phyloP scores from a whole-genome alignment of 148 eudicot species.

The Cornus kousa region DNA sequence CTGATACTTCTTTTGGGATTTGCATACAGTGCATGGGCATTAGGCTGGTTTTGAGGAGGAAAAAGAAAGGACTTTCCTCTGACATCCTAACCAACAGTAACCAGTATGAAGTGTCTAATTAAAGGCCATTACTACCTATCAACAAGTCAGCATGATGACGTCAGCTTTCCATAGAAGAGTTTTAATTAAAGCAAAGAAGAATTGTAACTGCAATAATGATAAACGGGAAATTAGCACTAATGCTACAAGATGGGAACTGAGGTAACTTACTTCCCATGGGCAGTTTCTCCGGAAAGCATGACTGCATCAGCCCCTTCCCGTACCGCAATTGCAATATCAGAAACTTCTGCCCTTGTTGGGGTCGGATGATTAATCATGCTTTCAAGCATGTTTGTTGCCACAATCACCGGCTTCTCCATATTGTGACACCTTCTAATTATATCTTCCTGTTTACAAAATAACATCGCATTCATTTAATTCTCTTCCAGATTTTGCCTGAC shows the following conservation, averaged over 20 bases:
- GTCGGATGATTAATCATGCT: constrained; percentile 97
- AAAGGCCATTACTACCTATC: background rate
- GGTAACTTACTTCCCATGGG: constrained; percentile 91
- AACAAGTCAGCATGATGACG: background rate
- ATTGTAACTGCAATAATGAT: background rate
- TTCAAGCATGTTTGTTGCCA: constrained; percentile 98
- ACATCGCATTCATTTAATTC: constrained; percentile 2
- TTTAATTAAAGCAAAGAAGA: background rate
- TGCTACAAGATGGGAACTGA: background rate
- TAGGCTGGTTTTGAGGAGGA: too few relatives aligned
- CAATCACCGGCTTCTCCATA: constrained; percentile 92
- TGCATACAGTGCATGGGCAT: too few relatives aligned
- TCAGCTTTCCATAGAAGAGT: background rate
- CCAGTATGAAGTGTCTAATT: background rate
- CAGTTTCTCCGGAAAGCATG: constrained; percentile 99
- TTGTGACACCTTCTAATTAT: constrained; percentile 78
- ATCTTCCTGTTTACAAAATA: constrained; percentile 57
- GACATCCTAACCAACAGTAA: background rate
- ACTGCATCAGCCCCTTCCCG: constrained; percentile 95
- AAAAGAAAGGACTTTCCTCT: background rate
- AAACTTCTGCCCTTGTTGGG: constrained; percentile 98
- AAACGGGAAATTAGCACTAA: background rate
- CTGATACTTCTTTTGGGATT: too few relatives aligned
- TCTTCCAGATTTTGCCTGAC: background rate
- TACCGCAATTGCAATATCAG: constrained; percentile 98